These are phyloP conservation scores for Pythium monospermum DNA, from an alignment of 352 stramenopile species.

Conservation along the genomic window DNA sequence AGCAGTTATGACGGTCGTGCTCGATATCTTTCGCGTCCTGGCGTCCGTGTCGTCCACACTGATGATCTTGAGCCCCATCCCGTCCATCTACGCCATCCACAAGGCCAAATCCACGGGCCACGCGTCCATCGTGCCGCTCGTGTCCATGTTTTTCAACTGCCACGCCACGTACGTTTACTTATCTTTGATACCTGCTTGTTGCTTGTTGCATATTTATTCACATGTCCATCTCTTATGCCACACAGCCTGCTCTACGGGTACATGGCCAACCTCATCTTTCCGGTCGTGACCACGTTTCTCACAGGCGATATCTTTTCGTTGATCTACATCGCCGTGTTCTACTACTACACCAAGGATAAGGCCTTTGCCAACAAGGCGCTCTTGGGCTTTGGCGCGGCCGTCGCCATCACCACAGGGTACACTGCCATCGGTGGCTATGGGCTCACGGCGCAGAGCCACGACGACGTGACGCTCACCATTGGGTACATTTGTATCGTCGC, in stretches of 20 bases:
- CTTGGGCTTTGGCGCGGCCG: conserved; percentile 30
- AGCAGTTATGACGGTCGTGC: conserved; percentile 16
- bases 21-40: conserved; percentile 51
- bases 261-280: conserved; percentile 26
- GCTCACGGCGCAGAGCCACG: conserved; percentile 22
- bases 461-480: conserved; percentile 28
- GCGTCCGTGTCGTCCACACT: conserved; percentile 63
- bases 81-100: conserved; percentile 46
- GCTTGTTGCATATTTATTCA: no score
- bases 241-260: conserved; percentile 35
- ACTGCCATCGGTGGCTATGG: conserved; percentile 34
- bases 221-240: no score
- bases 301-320: conserved; percentile 22
- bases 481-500: conserved; percentile 45
- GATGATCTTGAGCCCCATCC: conserved; percentile 66
- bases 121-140: conserved; percentile 47
- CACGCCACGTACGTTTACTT: conserved; percentile 53
- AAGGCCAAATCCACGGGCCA: conserved; percentile 35
- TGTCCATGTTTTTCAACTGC: conserved; percentile 61
- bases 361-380: conserved; percentile 30
- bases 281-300: conserved; percentile 29
- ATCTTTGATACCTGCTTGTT: not conserved
- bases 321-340: conserved; percentile 26
- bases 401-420: conserved; percentile 42
- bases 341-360: conserved; percentile 33